A percentile compares a stretch with the other conserved stretches of the same genome.
Evolutionary conservation across 768 basidiomycete genomes (phyloP).

Genomic region (Trametes coccinea): DNA sequence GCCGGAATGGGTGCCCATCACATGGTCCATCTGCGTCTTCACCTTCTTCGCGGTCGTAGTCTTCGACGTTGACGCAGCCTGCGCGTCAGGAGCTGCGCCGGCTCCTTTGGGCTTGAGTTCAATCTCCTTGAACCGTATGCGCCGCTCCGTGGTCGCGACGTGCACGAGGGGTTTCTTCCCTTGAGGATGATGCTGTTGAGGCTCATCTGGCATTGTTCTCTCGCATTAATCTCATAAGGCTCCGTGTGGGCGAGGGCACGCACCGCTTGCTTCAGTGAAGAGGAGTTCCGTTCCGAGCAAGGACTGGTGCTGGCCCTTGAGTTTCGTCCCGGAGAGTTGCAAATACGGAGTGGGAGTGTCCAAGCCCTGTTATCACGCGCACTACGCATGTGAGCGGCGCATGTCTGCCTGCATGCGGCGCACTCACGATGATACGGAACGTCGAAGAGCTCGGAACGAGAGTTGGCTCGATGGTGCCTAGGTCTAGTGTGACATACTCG

Average conservation of each 20-base stretch:
- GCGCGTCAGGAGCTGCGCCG: conserved; percentile 1
- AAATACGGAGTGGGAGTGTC: conserved; percentile 78
- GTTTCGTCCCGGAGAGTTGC: conserved; percentile 73
- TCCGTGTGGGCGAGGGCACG: not conserved
- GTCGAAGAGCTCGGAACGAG: conserved; percentile 69
- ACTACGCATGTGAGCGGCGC: not conserved
- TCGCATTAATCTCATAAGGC: conserved; percentile 5
- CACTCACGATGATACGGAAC: conserved; percentile 74
- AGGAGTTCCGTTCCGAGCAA: conserved; percentile 76
- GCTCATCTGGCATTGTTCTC: conserved; percentile 36
- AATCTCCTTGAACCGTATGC: conserved; percentile 74
- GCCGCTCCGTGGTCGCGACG: conserved; percentile 62
- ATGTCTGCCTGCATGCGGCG: not conserved
- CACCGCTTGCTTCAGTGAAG: conserved; percentile 70
- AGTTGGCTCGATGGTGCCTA: conserved; percentile 70
- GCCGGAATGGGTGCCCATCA: conserved; percentile 15
- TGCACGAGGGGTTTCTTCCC: conserved; percentile 54
- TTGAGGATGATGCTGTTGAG: conserved; percentile 34
- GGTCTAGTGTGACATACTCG: conserved; percentile 71
- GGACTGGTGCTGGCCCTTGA: conserved; percentile 67
- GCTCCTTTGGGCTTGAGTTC: conserved; percentile 39
- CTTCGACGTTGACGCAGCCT: conserved; percentile 7
- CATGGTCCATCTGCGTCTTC: conserved; percentile 18
- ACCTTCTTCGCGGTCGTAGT: conserved; percentile 18
- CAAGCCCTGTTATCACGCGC: conserved; percentile 47